phyloP scores from a whole-genome alignment of 1,284 basidiomycete genomes.

The Puccinia coronata region DNA sequence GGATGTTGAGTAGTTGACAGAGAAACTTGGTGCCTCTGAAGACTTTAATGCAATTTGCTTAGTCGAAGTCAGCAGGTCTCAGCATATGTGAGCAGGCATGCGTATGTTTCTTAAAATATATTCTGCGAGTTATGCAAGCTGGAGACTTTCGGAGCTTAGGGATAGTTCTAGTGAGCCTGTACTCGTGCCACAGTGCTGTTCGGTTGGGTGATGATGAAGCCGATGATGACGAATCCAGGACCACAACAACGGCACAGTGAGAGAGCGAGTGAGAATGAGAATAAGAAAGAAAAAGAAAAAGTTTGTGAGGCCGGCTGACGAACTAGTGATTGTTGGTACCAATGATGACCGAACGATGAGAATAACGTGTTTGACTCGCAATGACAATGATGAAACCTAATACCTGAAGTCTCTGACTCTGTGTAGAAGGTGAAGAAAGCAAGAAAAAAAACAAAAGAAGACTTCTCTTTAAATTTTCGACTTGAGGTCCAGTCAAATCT shows the following conservation, averaged over 20 bases:
- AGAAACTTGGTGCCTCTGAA: constrained; percentile 25
- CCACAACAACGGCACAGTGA: constrained; percentile 32
- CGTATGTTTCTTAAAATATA: constrained; percentile 19
- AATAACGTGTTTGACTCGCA: constrained; percentile 23
- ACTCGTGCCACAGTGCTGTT: constrained; percentile 34
- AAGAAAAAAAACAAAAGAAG: constrained; percentile 3
- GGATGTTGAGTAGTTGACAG: constrained; percentile 19
- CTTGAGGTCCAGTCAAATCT: not conserved
- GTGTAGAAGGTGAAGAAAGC: constrained; percentile 28
- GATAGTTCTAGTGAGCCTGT: constrained; percentile 30
- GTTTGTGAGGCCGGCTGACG: constrained; percentile 6
- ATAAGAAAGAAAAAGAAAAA: constrained; percentile 5
- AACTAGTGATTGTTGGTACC: not conserved
- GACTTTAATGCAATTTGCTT: constrained; percentile 38
- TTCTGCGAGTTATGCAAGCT: constrained; percentile 27
- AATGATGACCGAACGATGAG: constrained; percentile 27
- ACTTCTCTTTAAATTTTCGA: not conserved
- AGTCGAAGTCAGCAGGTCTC: constrained; percentile 37
- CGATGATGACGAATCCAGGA: constrained; percentile 39
- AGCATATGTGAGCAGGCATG: constrained; percentile 33
- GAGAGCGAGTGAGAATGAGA: not conserved
- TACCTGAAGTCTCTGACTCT: constrained; percentile 20
- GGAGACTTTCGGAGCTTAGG: constrained; percentile 47
- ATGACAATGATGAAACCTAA: constrained; percentile 20
- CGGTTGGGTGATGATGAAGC: constrained; percentile 40